These are phyloP conservation scores for Arthroderma sp. DNA, from an alignment of 2,329 filamentous ascomycete species.

Conservation along the genomic window DNA sequence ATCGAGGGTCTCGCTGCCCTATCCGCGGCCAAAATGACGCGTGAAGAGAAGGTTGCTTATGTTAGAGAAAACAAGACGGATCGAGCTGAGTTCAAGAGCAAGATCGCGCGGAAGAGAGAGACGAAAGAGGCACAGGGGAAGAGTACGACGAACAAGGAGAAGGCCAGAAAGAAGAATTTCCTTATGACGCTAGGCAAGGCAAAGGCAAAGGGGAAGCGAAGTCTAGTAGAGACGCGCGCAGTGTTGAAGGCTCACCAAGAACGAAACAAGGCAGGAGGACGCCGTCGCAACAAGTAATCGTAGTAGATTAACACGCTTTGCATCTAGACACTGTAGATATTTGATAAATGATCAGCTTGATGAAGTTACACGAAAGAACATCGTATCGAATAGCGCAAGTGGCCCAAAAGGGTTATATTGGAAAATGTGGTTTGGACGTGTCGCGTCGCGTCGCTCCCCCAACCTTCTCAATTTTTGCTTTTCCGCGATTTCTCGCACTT, in stretches of 20 bases:
- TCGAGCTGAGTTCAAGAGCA: slow-evolving; percentile 69
- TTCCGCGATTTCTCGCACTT: no score
- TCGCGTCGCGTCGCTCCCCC: background rate
- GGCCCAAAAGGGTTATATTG: no score
- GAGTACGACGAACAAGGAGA: slow-evolving; percentile 95
- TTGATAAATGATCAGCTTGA: background rate
- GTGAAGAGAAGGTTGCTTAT: slow-evolving; percentile 75
- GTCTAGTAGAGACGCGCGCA: slow-evolving; percentile 71
- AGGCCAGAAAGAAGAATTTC: slow-evolving; percentile 95
- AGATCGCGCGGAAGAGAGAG: slow-evolving; percentile 68
- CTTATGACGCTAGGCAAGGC: slow-evolving; percentile 96
- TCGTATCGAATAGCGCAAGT: no score
- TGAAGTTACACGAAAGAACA: no score
- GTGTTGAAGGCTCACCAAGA: slow-evolving; percentile 70
- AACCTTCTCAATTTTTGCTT: background rate
- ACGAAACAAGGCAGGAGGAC: slow-evolving; percentile 70
- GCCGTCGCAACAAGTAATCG: slow-evolving; percentile 51
- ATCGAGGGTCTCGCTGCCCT: slow-evolving; percentile 78
- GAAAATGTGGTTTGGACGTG: no score
- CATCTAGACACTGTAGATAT: background rate
- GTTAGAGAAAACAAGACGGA: slow-evolving; percentile 71
- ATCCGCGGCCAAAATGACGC: slow-evolving; percentile 60
- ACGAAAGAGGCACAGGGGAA: slow-evolving; percentile 84
- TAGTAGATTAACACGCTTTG: slow-evolving; percentile 4
- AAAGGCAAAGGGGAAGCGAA: slow-evolving; percentile 88